Conservation (phyloP, 345 rosid genomes). For the Citrus maxima region DNA sequence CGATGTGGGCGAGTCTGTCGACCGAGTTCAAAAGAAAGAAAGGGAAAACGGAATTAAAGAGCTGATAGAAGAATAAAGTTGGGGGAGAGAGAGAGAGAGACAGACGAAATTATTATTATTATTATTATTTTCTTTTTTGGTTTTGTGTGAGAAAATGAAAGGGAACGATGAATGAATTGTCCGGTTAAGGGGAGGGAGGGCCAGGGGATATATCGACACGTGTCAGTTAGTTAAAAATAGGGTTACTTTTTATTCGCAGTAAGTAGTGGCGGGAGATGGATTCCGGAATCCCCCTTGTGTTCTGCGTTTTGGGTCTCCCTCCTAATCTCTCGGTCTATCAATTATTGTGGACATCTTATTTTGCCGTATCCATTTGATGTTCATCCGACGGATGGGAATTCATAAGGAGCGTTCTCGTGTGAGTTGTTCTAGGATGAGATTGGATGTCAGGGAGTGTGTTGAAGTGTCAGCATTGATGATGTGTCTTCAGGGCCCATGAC, state of each 20-base stretch:
- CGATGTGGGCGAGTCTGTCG: constrained; percentile 30
- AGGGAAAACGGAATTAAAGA: constrained; percentile 23
- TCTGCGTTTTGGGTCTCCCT: not conserved
- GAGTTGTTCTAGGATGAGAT: not conserved
- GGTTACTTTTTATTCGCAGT: constrained; percentile 21
- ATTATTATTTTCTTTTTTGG: not conserved
- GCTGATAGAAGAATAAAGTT: not conserved
- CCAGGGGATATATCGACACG: constrained; percentile 27
- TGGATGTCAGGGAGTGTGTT: constrained; percentile 3
- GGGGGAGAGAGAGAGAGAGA: not conserved
- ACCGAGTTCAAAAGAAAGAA: constrained; percentile 37
- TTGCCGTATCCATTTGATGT: not conserved
- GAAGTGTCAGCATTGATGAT: not conserved
- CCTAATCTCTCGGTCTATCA: not conserved
- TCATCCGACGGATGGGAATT: not conserved
- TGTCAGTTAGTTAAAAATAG: constrained; percentile 19
- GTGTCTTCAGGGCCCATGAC: not conserved
- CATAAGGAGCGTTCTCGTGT: not conserved
- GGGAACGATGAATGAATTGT: constrained; percentile 30
- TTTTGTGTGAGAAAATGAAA: constrained; percentile 15
- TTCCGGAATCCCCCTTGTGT: constrained; percentile 1
- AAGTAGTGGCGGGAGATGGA: constrained; percentile 34
- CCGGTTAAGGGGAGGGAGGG: constrained; percentile 8
- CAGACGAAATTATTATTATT: not conserved
- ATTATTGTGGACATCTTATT: not conserved